Base-by-base conservation (phyloP, 2,329 filamentous ascomycete species). In the Fusarium liriodendri region DNA sequence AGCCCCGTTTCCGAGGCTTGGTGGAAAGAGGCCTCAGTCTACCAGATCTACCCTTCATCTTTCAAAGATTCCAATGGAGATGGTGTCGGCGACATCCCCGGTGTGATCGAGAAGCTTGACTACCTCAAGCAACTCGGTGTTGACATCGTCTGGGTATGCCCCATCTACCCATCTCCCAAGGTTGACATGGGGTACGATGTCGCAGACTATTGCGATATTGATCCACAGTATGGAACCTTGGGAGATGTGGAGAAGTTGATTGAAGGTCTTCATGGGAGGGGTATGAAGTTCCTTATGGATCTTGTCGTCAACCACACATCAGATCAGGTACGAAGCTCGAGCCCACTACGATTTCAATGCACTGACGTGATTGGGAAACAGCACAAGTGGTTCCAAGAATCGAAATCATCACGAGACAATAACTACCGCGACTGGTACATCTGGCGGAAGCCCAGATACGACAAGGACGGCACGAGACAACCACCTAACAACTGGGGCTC, bases 221-320 rank as follows among this genome's bases (percentile, higher is more conserved):
- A 93, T 72, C 83, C 86, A 1, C 87, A 89, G 0, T 94, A 93
- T 74, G 92, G 92, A n/a, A 91, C 90, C 2, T 83, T 94, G 9
- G 84, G 85, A 62, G 91, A 94, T 76, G 87, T 93, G 27, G 90
- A 93, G 59, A 80, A 82, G 0, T 79, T 94, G 29, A 90, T 93
- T 45, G 79, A 86, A 14, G 88, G 87, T 18, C 86, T 89, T 40
- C 90, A 93, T 69, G 80, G 85, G 7, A 85, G 91, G 6, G 89
- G 87, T 1, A 92, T 95, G 88, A 90, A 89, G 74, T 81, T 95
- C 8, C 89, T 95, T 47, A 87, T 95, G 73, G 93, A 95, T 78
- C 84, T 95, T 2, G 93, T 95, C 0, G 87, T 95, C 64, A 95
- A 95, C 72, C 93, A 95, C 78, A 94, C 92, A 0, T 93, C 90